Conservation (phyloP, 805 yeast genomes). For the Scheffersomyces amazonensis region DNA sequence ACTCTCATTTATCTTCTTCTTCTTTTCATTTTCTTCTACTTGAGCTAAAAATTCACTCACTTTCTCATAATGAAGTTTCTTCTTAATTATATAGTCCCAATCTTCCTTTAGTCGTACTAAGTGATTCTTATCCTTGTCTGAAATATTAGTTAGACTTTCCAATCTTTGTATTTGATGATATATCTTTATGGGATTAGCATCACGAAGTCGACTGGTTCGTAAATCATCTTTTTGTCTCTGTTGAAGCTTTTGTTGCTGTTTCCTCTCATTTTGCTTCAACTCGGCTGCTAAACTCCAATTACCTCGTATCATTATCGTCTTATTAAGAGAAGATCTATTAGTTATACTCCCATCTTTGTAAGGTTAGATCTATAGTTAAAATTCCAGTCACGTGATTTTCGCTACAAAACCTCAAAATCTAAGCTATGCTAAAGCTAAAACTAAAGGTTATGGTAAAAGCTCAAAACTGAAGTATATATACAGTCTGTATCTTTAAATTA, state of each 20-base stretch:
- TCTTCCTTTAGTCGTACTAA: constrained; percentile 33
- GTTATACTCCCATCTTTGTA: too few relatives aligned
- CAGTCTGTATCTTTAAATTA: too few relatives aligned
- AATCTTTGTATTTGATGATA: constrained; percentile 30
- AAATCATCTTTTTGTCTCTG: constrained; percentile 32
- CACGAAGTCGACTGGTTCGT: constrained; percentile 19
- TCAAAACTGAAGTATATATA: too few relatives aligned
- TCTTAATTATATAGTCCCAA: constrained; percentile 34
- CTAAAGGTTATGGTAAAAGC: too few relatives aligned
- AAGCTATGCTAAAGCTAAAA: too few relatives aligned
- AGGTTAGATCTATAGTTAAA: too few relatives aligned
- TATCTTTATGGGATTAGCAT: constrained; percentile 32
- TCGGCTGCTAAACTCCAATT: constrained; percentile 37
- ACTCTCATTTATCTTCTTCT: constrained; percentile 12
- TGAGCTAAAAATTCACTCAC: constrained; percentile 20
- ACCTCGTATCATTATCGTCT: constrained; percentile 24
- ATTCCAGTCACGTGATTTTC: too few relatives aligned
- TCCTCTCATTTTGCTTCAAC: constrained; percentile 32
- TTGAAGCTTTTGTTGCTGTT: constrained; percentile 33
- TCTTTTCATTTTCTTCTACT: constrained; percentile 14
- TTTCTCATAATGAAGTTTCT: constrained; percentile 31
- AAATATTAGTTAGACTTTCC: constrained; percentile 9
- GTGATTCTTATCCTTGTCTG: constrained; percentile 16
- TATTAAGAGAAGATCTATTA: too few relatives aligned
- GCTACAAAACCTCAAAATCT: too few relatives aligned